Base-by-base conservation (phyloP, 768 basidiomycete species). In the Grammothele lineata region DNA sequence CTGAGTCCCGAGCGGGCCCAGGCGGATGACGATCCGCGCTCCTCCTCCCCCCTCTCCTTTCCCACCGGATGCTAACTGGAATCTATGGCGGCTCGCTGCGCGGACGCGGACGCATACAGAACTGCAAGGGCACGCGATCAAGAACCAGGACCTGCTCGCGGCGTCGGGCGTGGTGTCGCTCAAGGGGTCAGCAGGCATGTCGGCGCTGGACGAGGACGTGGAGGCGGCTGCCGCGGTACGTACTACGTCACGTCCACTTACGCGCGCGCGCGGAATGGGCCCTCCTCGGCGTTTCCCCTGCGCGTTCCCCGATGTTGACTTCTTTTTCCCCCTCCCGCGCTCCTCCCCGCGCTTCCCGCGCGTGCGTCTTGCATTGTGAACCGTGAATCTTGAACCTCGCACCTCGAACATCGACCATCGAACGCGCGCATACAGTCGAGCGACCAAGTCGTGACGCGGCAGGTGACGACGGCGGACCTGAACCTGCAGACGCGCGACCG, bases 101-200 rank as follows among this genome's bases (percentile, higher is more conserved):
- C 27, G 27, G 7, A 14, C 27, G 14, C n/a, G n/a, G n/a, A n/a
- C n/a, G n/a, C n/a, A 51, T 40, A 40, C 64, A 96, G 95, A 87
- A 65, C 75, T 98, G 35, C 92, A 95, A 73, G 96, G 96, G 51
- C 94, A 98, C 72, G 92, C 94, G 63, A 92, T 92, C 65, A 96
- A 95, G 70, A 95, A 94, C 62, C 91, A 93, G 69, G 93, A 96
- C 72, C 72, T 96, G 33, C 76, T 97, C 51, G 77, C 92, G 57
- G 92, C 94, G 5, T 92, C 91, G 37, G 94, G 90, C 34, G 83
- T 84, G 22, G 80, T 94, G 48, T 80, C 87, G 15, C 76, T 89
- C 57, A 85, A 80, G 62, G 91, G 89, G 21, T 77, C 83, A 43
- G 93, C 94, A 60, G 81, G 84, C 27, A 71, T 92, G 65, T 83